phyloP scores from a whole-genome alignment of 2,329 filamentous ascomycete species.

The Ceratocystis alfenasii region DNA sequence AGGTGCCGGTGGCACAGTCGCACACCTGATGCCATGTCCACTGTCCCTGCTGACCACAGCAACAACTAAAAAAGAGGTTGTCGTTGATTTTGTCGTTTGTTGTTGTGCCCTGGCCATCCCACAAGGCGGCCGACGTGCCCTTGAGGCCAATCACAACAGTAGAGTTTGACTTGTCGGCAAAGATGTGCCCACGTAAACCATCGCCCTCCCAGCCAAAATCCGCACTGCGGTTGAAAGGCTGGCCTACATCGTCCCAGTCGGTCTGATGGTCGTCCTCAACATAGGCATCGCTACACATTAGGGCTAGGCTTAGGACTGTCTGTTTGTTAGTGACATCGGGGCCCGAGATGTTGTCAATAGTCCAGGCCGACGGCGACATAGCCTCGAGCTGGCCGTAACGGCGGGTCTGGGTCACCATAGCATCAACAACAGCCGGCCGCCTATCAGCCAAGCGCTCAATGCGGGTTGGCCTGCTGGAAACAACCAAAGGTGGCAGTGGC shows the following conservation, averaged over 20 bases:
- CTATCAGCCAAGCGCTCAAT: constrained; percentile 78
- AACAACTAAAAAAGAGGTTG: constrained; percentile 96
- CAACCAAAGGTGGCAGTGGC: constrained; percentile 42
- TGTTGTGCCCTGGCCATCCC: constrained; percentile 92
- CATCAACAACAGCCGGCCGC: constrained; percentile 62
- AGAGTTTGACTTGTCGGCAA: constrained; percentile 70
- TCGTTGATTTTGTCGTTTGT: constrained; percentile 97
- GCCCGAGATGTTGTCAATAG: constrained; percentile 60
- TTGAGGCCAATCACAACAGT: constrained; percentile 89
- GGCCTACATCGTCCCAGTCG: constrained; percentile 73
- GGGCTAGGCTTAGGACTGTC: constrained; percentile 71
- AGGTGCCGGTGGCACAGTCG: constrained; percentile 78
- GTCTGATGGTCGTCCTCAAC: constrained; percentile 57
- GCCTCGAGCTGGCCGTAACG: constrained; percentile 54
- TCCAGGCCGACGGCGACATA: constrained; percentile 67
- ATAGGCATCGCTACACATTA: constrained; percentile 85
- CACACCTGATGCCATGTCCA: constrained; percentile 87
- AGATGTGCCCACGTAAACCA: constrained; percentile 83
- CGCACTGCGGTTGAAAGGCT: constrained; percentile 69
- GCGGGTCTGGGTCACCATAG: constrained; percentile 61
- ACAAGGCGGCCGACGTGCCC: constrained; percentile 79
- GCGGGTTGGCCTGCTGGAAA: constrained; percentile 50
- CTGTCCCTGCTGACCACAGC: constrained; percentile 85
- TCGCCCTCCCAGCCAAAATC: constrained; percentile 91
- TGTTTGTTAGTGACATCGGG: constrained; percentile 78